These are phyloP conservation scores for Clarireedia monteithiana DNA, from an alignment of 2,329 filamentous ascomycete species.

Conservation along the genomic window DNA sequence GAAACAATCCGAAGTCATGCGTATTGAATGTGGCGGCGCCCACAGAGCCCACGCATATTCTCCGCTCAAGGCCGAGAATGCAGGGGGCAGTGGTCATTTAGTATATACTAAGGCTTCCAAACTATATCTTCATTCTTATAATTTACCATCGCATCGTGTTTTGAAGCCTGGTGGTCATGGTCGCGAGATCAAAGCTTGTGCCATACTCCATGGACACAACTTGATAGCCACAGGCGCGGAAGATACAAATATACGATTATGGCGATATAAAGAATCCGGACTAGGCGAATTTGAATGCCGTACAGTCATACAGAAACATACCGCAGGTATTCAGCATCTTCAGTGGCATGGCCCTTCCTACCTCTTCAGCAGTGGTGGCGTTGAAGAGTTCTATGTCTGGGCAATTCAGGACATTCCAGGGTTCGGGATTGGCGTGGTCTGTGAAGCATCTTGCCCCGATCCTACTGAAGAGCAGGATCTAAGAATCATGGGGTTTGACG, in stretches of 20 bases:
- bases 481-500: slow-evolving; percentile 73
- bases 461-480: slow-evolving; percentile 53
- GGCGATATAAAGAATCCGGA: slow-evolving; percentile 34
- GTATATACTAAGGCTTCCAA: slow-evolving; percentile 66
- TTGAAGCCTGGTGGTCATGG: slow-evolving; percentile 72
- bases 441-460: slow-evolving; percentile 47
- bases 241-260: slow-evolving; percentile 71
- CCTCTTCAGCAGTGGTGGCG: slow-evolving; percentile 79
- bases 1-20: slow-evolving; percentile 58
- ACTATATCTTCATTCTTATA: slow-evolving; percentile 38
- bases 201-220: slow-evolving; percentile 33
- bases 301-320: slow-evolving; percentile 67
- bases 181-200: slow-evolving; percentile 67
- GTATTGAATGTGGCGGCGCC: slow-evolving; percentile 74
- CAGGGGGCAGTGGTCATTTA: slow-evolving; percentile 42
- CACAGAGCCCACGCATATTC: slow-evolving; percentile 66
- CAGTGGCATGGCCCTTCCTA: slow-evolving; percentile 60
- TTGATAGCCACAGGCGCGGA: slow-evolving; percentile 62
- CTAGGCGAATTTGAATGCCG: slow-evolving; percentile 32
- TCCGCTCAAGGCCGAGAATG: slow-evolving; percentile 14
- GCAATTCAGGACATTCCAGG: slow-evolving; percentile 44
- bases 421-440: slow-evolving; percentile 45
- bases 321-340: slow-evolving; percentile 65
- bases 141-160: slow-evolving; percentile 34
- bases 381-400: slow-evolving; percentile 89